Base-by-base conservation (phyloP, 2,329 filamentous ascomycete genomes). In the Hypoxylon sp. region DNA sequence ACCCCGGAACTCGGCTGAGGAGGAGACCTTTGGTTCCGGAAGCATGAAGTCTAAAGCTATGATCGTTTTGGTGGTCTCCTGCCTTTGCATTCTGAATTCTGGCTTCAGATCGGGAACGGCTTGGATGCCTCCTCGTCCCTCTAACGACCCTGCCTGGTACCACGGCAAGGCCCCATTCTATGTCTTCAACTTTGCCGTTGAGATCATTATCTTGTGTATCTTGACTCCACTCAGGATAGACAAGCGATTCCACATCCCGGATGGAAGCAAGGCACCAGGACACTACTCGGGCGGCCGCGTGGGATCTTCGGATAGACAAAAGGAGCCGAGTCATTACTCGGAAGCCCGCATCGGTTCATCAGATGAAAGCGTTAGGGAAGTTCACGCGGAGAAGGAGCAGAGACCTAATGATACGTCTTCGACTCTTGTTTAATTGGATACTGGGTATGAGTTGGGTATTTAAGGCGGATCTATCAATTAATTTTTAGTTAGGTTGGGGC, bases 21-120 rank as follows among this genome's bases (percentile, higher is more conserved):
- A 79, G 59, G 73, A 79, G 59, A 50, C 61, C 1, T 79, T 79
- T 41, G 78, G 77, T 3, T 47, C 55, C 2, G 77, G 78, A 1
- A 65, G 65, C 20, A 69, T 75, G 54, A 52, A 68, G 11, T 52
- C 70, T 13, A 79, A 79, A 63, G 62, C 68, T 3, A 57, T 70
- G 8, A 61, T 79, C 24, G 66, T 78, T 3, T 56, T 73, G 22
- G 28, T 68, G 2, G 41, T 66, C 7, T 52, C 68, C 1, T 68
- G 64, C 37, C 30, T 72, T 1, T 71, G 68, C 46, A 62, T 74
- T 2, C 6, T 65, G 28, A 72, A 71, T 17, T 54, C 72, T 6
- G 72, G 72, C 5, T 75, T 75, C 63, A 73, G 68, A 39, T 28
- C 73, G 0, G 75, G 75, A 13, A 67, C 67, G 3, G 24, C 68